Evolutionary conservation across 257 asterid genomes (phyloP).

Genomic region (Buddleja alternifolia): DNA sequence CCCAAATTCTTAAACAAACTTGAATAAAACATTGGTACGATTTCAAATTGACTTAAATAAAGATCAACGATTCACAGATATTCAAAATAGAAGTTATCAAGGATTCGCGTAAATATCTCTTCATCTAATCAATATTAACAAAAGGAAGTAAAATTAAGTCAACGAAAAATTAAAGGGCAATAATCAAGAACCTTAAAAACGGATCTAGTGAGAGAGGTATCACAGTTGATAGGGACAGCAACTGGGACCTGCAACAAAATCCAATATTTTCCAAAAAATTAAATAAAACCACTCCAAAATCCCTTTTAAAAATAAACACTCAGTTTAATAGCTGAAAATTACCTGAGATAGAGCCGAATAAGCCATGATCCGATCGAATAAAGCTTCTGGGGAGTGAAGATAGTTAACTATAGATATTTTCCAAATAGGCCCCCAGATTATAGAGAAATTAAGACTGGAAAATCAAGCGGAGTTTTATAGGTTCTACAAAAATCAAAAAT

Average conservation of each 20-base stretch:
- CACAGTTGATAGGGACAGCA: slow-evolving; percentile 41
- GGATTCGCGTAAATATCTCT: background rate
- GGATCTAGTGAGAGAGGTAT: slow-evolving; percentile 40
- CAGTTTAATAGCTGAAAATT: background rate
- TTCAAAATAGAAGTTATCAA: background rate
- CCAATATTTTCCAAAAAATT: background rate
- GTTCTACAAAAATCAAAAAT: background rate
- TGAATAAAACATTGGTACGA: background rate
- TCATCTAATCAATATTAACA: background rate
- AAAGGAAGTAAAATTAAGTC: background rate
- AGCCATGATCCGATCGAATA: slow-evolving; percentile 44
- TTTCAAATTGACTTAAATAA: background rate
- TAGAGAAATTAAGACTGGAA: background rate
- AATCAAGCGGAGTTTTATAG: background rate
- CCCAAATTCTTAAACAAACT: background rate
- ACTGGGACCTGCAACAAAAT: slow-evolving; percentile 41
- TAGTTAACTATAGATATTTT: background rate
- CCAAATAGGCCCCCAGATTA: background rate
- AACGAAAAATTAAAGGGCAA: background rate
- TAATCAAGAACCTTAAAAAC: slow-evolving; percentile 40
- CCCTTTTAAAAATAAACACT: background rate
- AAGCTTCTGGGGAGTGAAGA: background rate
- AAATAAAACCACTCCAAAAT: background rate
- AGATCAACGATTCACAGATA: background rate
- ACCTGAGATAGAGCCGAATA: slow-evolving; percentile 42